These are phyloP conservation scores for Komagataella ulmi DNA, from an alignment of 805 yeast genomes.

Conservation along the genomic window DNA sequence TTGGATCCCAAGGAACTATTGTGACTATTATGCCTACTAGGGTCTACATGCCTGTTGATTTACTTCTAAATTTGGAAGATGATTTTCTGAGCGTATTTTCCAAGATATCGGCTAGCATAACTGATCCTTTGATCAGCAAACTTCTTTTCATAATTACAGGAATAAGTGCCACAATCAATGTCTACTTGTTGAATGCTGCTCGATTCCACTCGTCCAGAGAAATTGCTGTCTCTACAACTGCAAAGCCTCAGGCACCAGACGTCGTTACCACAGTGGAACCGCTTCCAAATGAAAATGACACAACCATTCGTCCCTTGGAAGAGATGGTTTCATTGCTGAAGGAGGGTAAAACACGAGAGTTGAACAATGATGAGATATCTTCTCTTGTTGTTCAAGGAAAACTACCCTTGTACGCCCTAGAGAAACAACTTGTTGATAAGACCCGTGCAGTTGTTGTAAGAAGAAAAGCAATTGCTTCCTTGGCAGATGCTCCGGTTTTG, in stretches of 20 bases:
- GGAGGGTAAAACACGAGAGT: constrained; percentile 54
- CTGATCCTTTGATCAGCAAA: constrained; percentile 73
- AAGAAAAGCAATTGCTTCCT: constrained; percentile 78
- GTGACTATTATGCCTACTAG: constrained; percentile 46
- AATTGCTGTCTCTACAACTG: background rate
- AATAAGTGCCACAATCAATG: constrained; percentile 67
- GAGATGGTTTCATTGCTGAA: constrained; percentile 51
- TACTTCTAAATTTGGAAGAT: constrained; percentile 51
- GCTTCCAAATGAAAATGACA: background rate
- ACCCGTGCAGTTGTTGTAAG: constrained; percentile 90
- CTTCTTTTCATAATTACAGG: constrained; percentile 60
- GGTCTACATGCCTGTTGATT: constrained; percentile 43
- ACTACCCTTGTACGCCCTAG: constrained; percentile 86
- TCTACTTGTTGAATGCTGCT: constrained; percentile 80
- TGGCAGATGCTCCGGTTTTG: constrained; percentile 73
- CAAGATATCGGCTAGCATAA: constrained; percentile 51
- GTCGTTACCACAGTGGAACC: background rate
- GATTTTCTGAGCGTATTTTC: constrained; percentile 34
- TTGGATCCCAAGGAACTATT: constrained; percentile 29
- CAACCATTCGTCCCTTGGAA: constrained; percentile 29
- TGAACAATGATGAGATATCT: constrained; percentile 64
- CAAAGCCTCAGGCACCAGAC: background rate
- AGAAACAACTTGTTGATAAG: constrained; percentile 79
- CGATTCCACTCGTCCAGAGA: constrained; percentile 31
- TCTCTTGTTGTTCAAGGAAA: constrained; percentile 61